Evolutionary conservation across 2,329 filamentous ascomycete genomes (phyloP), one percentile per base, ranked within the genome.

Genomic region (Teratosphaeria destructans): DNA sequence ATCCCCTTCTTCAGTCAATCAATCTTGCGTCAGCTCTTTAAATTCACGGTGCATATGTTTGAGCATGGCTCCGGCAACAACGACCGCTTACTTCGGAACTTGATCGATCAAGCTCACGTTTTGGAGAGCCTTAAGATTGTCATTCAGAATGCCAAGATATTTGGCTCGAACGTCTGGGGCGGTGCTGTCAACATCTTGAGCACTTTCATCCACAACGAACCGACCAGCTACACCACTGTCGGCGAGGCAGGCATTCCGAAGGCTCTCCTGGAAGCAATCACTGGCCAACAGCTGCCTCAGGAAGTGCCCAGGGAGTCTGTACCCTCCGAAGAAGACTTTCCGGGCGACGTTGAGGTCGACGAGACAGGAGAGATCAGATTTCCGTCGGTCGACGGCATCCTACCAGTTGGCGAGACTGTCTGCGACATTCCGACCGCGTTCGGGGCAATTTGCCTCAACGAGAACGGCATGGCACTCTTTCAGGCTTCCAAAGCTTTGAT

Each of bases 121-220:
- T 80, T 99, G 54, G 82, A 80, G 26, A 90, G 89, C 60, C 80
- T 99, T 56, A 86, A 89, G 58, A 81, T 85, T 43, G 89, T 99
- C 54, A 88, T 96, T 63, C 85, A 87, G 63, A 88, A 95, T 67
- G 86, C 89, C 43, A 79, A 79, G 57, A 80, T 86, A 43, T 99
- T 92, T 71, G 94, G 94, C 12, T 94, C 93, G 2, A 87, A 94
- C 61, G 90, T 97, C 5, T 99, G 94, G 94, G 96, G 91, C 55
- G 92, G 92, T 71, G 88, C 91, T 6, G 90, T 96, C 62, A 92
- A 87, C 58, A 93, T 96, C 59, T 79, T 99, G 56, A 94, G 90
- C 70, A 93, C 90, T 67, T 99, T 99, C 74, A 95, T 99, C 68
- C 95, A 99, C 75, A 96, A 97, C 70, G 94, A 99, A 69, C 94